phyloP scores from a whole-genome alignment of 441 rosid genomes.

The Sinapis alba region DNA sequence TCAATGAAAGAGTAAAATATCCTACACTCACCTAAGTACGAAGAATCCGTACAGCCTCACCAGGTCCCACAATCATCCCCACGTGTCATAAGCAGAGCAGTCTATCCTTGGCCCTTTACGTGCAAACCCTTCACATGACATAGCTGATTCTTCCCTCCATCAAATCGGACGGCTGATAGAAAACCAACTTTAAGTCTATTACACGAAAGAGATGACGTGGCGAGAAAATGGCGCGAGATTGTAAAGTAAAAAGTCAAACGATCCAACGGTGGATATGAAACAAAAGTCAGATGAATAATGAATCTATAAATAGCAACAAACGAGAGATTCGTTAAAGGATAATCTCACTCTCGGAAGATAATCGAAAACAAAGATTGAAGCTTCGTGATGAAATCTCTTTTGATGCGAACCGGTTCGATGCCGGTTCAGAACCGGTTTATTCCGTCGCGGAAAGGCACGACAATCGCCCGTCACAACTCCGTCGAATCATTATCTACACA shows the following conservation, averaged over 20 bases:
- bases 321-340: not conserved
- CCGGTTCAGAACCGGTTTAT: constrained; percentile 36
- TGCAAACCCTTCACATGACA: constrained; percentile 34
- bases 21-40: constrained; percentile 1
- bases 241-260: not conserved
- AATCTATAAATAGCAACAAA: constrained; percentile 31
- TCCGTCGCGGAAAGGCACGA: constrained; percentile 25
- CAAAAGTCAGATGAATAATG: constrained; percentile 5
- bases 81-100: constrained; percentile 8
- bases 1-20: not conserved
- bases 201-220: constrained; percentile 17
- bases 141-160: constrained; percentile 22
- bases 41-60: constrained; percentile 29
- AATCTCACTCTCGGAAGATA: not conserved
- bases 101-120: constrained; percentile 39
- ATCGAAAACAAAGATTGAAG: not conserved
- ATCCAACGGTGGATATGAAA: constrained; percentile 27
- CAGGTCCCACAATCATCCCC: constrained; percentile 1
- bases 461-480: constrained; percentile 49
- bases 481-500: constrained; percentile 41
- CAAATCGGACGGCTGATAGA: constrained; percentile 40
- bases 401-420: constrained; percentile 62
- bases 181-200: constrained; percentile 31
- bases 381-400: constrained; percentile 55
- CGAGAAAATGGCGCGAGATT: not conserved